These are phyloP conservation scores for Hypomontagnella monticulosa DNA, from an alignment of 495 filamentous ascomycete genomes.

Conservation along the genomic window DNA sequence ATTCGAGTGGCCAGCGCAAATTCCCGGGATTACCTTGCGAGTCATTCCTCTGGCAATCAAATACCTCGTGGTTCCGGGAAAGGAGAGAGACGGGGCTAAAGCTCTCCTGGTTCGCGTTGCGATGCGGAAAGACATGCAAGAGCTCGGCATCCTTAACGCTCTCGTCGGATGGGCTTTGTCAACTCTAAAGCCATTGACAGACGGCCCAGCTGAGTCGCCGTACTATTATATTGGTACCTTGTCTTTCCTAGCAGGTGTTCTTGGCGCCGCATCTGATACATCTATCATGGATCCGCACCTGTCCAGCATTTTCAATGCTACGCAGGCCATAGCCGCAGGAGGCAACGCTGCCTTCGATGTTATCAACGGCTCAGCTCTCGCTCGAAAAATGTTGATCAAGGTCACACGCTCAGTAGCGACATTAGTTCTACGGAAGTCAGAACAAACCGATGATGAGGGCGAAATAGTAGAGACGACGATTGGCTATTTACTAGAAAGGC, in stretches of 20 bases:
- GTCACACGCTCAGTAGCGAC: slow-evolving; percentile 76
- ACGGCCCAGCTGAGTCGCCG: slow-evolving; percentile 46
- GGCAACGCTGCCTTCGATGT: slow-evolving; percentile 53
- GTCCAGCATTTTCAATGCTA: slow-evolving; percentile 55
- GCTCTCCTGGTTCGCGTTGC: slow-evolving; percentile 80
- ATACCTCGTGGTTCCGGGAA: slow-evolving; percentile 78
- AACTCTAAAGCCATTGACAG: slow-evolving; percentile 56
- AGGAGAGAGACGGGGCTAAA: slow-evolving; percentile 87
- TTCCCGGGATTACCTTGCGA: slow-evolving; percentile 76
- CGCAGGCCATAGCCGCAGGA: slow-evolving; percentile 56
- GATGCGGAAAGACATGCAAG: slow-evolving; percentile 88
- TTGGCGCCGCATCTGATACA: slow-evolving; percentile 61
- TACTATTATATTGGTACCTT: slow-evolving; percentile 75
- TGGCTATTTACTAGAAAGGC: slow-evolving; percentile 69
- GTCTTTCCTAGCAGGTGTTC: slow-evolving; percentile 78
- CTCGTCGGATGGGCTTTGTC: slow-evolving; percentile 74
- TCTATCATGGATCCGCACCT: slow-evolving; percentile 62
- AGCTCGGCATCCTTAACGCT: slow-evolving; percentile 70
- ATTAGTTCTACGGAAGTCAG: slow-evolving; percentile 62
- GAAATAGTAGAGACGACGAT: slow-evolving; percentile 78
- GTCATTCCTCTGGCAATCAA: slow-evolving; percentile 74
- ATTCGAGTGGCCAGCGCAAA: slow-evolving; percentile 58
- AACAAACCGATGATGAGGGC: slow-evolving; percentile 56
- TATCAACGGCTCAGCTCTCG: slow-evolving; percentile 74
- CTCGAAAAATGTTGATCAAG: slow-evolving; percentile 84